Evolutionary conservation across 305 asterid species (phyloP).

Genomic region (Withania somnifera): DNA sequence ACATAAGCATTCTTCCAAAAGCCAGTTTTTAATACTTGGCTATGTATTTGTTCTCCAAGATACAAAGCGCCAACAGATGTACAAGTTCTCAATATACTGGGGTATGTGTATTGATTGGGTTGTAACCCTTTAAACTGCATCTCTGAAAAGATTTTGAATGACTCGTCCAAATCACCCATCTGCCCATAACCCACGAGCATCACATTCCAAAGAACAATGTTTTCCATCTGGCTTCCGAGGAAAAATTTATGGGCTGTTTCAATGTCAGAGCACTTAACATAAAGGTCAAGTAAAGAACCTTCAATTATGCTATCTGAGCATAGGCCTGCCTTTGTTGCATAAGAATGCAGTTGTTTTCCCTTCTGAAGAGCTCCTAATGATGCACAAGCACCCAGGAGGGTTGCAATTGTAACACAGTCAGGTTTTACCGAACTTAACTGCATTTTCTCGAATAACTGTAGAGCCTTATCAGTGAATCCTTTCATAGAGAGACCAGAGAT

Average conservation of each 20-base stretch:
- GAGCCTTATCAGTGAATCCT: conserved; percentile 50
- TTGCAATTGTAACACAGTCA: conserved; percentile 72
- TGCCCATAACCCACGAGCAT: conserved; percentile 95
- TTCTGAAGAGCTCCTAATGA: conserved; percentile 45
- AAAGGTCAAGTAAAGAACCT: conserved; percentile 87
- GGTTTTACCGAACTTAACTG: conserved; percentile 51
- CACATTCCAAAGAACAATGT: conserved; percentile 89
- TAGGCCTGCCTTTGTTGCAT: conserved; percentile 74
- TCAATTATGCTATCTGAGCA: conserved; percentile 64
- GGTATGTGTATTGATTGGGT: conserved; percentile 88
- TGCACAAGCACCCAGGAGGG: conserved; percentile 59
- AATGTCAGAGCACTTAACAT: conserved; percentile 72
- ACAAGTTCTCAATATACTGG: conserved; percentile 85
- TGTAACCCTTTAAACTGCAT: conserved; percentile 54
- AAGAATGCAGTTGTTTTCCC: conserved; percentile 73
- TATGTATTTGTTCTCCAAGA: conserved; percentile 81
- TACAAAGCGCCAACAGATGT: conserved; percentile 61
- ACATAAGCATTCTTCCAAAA: conserved; percentile 70
- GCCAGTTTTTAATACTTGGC: conserved; percentile 65
- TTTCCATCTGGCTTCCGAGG: conserved; percentile 41
- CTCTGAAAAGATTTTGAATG: conserved; percentile 38
- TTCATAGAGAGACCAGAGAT: conserved; percentile 67
- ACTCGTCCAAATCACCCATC: conserved; percentile 61
- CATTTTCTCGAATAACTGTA: conserved; percentile 61
- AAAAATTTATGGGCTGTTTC: conserved; percentile 59